phyloP scores from a whole-genome alignment of 2,329 filamentous ascomycete species.

The Stemphylium lycopersici region DNA sequence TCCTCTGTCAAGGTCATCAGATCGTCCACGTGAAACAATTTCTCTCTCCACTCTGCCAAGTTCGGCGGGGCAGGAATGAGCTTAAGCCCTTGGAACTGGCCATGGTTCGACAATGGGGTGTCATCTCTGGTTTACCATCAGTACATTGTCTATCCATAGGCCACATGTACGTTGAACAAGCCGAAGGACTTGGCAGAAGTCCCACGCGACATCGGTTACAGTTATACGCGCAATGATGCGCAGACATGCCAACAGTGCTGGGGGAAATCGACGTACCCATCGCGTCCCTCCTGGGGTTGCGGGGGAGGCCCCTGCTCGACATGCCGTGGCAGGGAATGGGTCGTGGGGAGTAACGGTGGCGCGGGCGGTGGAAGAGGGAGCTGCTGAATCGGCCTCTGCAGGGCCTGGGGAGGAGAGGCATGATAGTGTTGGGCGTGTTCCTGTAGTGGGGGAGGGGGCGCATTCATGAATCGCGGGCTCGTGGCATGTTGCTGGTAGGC shows the following conservation, averaged over 20 bases:
- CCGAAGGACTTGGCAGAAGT: not conserved
- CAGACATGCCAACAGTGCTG: not conserved
- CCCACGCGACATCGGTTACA: not conserved
- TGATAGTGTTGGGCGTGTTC: conserved; percentile 24
- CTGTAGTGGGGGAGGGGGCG: conserved; percentile 22
- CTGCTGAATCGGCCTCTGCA: conserved; percentile 19
- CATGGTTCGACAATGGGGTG: conserved; percentile 54
- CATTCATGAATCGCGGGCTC: conserved; percentile 32
- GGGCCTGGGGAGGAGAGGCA: conserved; percentile 19
- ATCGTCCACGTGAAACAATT: conserved; percentile 76
- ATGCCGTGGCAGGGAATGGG: conserved; percentile 20
- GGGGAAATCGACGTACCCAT: conserved; percentile 1
- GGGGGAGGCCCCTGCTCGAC: conserved; percentile 7
- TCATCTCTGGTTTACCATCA: conserved; percentile 25
- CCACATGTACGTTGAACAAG: not conserved
- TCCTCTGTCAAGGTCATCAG: conserved; percentile 75
- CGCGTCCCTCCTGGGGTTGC: conserved; percentile 10
- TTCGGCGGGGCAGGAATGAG: conserved; percentile 71
- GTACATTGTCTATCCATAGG: not conserved
- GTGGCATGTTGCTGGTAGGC: conserved; percentile 34
- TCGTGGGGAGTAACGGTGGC: conserved; percentile 15
- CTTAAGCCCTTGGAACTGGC: conserved; percentile 60
- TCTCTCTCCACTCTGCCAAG: conserved; percentile 71
- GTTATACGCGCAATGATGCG: not conserved
- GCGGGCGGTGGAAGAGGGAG: conserved; percentile 18